A percentile compares a stretch with the other conserved stretches of the same genome.
Evolutionary conservation across 768 basidiomycete species (phyloP).

Genomic region (Postia placenta): DNA sequence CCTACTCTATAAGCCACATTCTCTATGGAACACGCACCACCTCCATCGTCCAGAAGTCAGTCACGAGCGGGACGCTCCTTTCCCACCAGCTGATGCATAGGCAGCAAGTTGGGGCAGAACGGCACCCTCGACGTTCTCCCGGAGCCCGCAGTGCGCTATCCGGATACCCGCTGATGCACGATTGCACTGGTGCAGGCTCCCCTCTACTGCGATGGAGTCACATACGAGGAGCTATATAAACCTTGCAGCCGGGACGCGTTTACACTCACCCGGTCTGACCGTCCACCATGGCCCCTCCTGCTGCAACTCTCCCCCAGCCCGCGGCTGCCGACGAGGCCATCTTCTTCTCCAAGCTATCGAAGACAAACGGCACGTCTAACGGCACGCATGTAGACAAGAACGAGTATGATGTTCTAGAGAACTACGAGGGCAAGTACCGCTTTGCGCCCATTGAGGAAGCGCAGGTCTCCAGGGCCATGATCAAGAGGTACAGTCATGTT

Average conservation of each 20-base stretch:
- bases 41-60: not conserved
- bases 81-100: not conserved
- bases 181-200: not conserved
- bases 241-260: not conserved
- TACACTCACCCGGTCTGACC: not conserved
- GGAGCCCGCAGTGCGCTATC: not conserved
- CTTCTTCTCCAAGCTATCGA: slow-evolving; percentile 15
- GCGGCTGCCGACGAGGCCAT: slow-evolving; percentile 15
- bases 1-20: not conserved
- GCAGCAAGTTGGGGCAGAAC: too few species aligned
- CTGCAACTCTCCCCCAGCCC: slow-evolving; percentile 23
- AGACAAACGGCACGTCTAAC: slow-evolving; percentile 17
- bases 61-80: not conserved
- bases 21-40: not conserved
- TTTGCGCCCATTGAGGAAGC: slow-evolving; percentile 75
- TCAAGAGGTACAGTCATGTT: slow-evolving; percentile 44
- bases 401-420: slow-evolving; percentile 37
- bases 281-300: slow-evolving; percentile 31
- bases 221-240: not conserved
- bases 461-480: slow-evolving; percentile 73
- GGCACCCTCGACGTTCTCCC: not conserved
- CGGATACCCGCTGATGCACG: not conserved
- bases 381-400: slow-evolving; percentile 11
- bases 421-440: slow-evolving; percentile 58
- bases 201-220: not conserved